Evolutionary conservation across 208 protist genomes (phyloP).

Genomic region (Wallacemonas sp.): DNA sequence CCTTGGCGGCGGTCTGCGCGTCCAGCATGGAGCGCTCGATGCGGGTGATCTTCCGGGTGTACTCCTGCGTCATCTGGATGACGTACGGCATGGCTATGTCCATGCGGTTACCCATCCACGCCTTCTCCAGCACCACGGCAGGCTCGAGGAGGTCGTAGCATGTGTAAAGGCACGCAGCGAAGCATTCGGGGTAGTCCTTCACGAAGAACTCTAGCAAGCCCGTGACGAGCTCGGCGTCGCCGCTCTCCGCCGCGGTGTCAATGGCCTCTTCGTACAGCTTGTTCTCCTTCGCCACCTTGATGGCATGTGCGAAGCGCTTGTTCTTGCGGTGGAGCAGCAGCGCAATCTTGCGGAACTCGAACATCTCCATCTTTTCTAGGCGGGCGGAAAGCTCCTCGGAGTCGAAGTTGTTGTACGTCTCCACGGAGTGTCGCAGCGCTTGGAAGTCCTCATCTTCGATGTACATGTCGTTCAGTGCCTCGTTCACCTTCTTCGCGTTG

Average conservation of each 20-base stretch:
- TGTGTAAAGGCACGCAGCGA: constrained; percentile 95
- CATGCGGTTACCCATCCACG: constrained; percentile 97
- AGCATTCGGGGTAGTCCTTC: constrained; percentile 93
- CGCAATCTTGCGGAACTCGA: constrained; percentile 99
- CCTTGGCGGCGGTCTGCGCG: constrained; percentile 83
- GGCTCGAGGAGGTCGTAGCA: constrained; percentile 97
- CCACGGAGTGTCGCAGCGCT: constrained; percentile 94
- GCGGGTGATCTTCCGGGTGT: constrained; percentile 83
- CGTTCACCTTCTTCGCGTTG: constrained; percentile 96
- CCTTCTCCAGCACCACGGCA: constrained; percentile 97
- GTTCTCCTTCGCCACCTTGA: constrained; percentile 97
- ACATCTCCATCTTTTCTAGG: constrained; percentile 97
- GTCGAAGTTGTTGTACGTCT: constrained; percentile 97
- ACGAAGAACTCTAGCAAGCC: constrained; percentile 98
- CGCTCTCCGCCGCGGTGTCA: constrained; percentile 96
- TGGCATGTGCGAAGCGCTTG: constrained; percentile 89
- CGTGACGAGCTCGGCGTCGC: constrained; percentile 90
- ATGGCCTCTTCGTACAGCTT: constrained; percentile 98
- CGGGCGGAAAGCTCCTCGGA: constrained; percentile 93
- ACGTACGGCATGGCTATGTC: constrained; percentile 99
- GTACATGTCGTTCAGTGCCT: constrained; percentile 98
- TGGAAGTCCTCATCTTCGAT: constrained; percentile 99
- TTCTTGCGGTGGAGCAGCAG: constrained; percentile 96
- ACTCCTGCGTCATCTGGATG: constrained; percentile 96
- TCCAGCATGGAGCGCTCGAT: constrained; percentile 84